Conservation (phyloP, 768 basidiomycete species). For the Psilocybe cubensis region DNA sequence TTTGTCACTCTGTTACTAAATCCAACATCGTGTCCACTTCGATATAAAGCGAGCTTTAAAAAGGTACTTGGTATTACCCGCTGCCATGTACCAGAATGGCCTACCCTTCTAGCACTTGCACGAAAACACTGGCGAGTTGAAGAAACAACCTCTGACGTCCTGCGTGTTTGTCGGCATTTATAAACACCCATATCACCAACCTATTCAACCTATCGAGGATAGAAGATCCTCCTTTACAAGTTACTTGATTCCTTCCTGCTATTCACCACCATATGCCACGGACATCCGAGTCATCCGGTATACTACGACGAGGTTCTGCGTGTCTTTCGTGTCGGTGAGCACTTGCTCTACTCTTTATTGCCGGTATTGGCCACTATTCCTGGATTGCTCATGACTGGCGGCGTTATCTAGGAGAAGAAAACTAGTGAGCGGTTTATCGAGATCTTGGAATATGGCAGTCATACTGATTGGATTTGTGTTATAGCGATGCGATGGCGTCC, state of each 20-base stretch:
- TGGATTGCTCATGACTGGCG: conserved; percentile 1
- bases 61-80: conserved; percentile 1
- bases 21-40: neutral
- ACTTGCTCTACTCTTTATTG: neutral
- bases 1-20: conserved; percentile 7
- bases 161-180: conserved; percentile 18
- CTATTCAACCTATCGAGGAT: conserved; percentile 1
- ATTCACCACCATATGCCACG: conserved; percentile 21
- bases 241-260: conserved; percentile 7
- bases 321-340: conserved; percentile 49
- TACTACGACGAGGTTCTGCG: conserved; percentile 44
- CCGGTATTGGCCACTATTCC: neutral
- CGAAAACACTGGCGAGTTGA: conserved; percentile 13
- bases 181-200: neutral
- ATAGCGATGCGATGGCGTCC: conserved; percentile 65
- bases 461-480: neutral
- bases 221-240: conserved; percentile 9
- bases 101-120: conserved; percentile 18
- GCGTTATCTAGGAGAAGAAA: conserved; percentile 41
- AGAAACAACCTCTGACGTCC: neutral
- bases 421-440: conserved; percentile 34
- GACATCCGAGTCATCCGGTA: conserved; percentile 24
- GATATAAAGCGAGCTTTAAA: conserved; percentile 9
- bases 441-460: neutral
- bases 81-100: conserved; percentile 12